Base-by-base conservation (phyloP, 1,284 basidiomycete genomes). In the Naganishia cerealis region DNA sequence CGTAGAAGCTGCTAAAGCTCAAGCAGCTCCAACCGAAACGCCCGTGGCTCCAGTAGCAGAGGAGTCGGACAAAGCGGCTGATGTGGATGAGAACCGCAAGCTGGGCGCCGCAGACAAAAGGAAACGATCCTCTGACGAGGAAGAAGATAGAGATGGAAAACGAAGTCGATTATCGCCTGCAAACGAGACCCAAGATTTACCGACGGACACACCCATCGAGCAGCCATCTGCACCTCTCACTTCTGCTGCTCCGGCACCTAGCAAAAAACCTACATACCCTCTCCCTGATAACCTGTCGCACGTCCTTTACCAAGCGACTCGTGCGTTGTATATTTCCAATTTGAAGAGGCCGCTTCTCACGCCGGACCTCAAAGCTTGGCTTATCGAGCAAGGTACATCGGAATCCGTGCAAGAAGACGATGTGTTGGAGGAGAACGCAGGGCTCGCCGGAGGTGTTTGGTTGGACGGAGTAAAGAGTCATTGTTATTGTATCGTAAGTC, bases 271-370 rank as follows among this genome's bases (percentile, higher is more conserved):
- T 12, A 43, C 48, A 56, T 42, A 33, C 42, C 68, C 73, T 24
- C 72, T 78, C 2, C 77, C 78, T 3, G 18, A 73, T 0, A 71
- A 73, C 13, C 69, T 80, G 3, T 66, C 75, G 1, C 78, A 79
- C 56, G 72, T 77, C 26, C 57, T 69, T 10, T 73, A 79, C 67
- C 77, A 77, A 1, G 78, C 79, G 0, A 79, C 76, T 2, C 70
- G 68, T 5, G 72, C 75, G 1, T 57, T 82, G 1, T 81, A 79
- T 75, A 77, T 82, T 59, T 72, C 74, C 24, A 79, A 79, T 67
- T 75, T 82, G 12, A 75, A 75, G 33, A 76, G 81, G 26, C 81
- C 81, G 21, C 70, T 81, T 9, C 71, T 73, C 3, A 71, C 74
- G 12, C 57, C 74, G 2, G 70, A 67, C 9, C 57, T 73, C 36